phyloP scores from a whole-genome alignment of 306 rosid genomes.

The Mimosa bimucronata region DNA sequence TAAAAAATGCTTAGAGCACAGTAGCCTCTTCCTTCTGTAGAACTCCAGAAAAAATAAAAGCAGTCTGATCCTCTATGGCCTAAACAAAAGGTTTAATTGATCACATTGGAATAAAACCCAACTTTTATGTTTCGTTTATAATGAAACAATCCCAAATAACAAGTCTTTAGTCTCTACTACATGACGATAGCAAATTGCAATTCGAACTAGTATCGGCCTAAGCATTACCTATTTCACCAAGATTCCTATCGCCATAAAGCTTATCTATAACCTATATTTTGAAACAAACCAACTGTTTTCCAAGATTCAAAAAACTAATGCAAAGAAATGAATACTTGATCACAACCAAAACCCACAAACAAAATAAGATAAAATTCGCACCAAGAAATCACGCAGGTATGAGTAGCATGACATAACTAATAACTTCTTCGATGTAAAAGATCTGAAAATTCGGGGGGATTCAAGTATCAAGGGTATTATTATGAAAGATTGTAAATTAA shows the following conservation, averaged over 20 bases:
- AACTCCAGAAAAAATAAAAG: background rate
- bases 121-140: background rate
- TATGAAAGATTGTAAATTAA: background rate
- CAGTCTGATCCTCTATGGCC: background rate
- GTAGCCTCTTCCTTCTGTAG: background rate
- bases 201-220: conserved; percentile 15
- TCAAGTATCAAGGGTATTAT: conserved; percentile 15
- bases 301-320: background rate
- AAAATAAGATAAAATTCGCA: background rate
- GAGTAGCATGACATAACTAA: background rate
- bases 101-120: background rate
- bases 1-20: background rate
- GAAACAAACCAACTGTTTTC: background rate
- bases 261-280: background rate
- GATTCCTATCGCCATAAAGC: background rate
- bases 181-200: background rate
- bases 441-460: conserved; percentile 42
- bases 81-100: background rate
- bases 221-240: background rate
- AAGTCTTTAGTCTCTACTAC: too few relatives aligned
- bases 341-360: background rate
- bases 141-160: background rate
- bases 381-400: background rate
- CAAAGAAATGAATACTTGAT: background rate
- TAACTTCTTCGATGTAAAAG: conserved; percentile 29